Evolutionary conservation across 202 grass and related monocot species (phyloP), one percentile per base, ranked within the genome.

Genomic region (Zizania palustris): DNA sequence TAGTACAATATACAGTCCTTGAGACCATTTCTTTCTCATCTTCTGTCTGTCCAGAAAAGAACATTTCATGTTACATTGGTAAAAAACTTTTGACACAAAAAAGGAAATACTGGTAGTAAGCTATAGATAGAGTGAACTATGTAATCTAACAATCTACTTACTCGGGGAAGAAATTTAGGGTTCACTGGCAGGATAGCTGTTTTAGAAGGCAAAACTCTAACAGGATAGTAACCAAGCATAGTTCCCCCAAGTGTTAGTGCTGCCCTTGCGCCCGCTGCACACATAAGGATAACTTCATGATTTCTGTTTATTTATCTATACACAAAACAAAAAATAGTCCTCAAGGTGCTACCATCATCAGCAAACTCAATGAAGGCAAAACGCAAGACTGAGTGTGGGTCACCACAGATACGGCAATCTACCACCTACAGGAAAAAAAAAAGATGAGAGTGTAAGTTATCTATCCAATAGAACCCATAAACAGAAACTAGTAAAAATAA

Each of bases 1-100:
- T 94, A 86, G 87, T 97, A 90, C 95, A 97, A 79, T 97, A 97
- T 72, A 97, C 91, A 80, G 95, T 97, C 82, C 95, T 94, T 5
- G 88, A 90, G 16, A 97, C 95, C 89, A 97, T 92, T 79, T 97
- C 95, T 88, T 94, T 94, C 80, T 97, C 89, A 7, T 97, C 85
- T 65, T 94, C 89, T 2, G 95, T 82, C 95, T 94, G 83, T 49
- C 83, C 3, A 77, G 9, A 67, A 69, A 49, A 56, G 38, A 49
- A 9, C 18, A 62, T 40, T 67, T 63, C 10, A 37, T 46, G 28
- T 33, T 78, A 41, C 14, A 60, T 78, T 69, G 64, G 54, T 39
- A 77, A 13, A 80, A 72, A 36, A 50, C 22, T 78, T 78, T 67
- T 56, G 45, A 67, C 13, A 64, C 13, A 2, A 11, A 60, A 58